These are phyloP conservation scores for Russula brevipes DNA, from an alignment of 768 basidiomycete species.

Conservation along the genomic window DNA sequence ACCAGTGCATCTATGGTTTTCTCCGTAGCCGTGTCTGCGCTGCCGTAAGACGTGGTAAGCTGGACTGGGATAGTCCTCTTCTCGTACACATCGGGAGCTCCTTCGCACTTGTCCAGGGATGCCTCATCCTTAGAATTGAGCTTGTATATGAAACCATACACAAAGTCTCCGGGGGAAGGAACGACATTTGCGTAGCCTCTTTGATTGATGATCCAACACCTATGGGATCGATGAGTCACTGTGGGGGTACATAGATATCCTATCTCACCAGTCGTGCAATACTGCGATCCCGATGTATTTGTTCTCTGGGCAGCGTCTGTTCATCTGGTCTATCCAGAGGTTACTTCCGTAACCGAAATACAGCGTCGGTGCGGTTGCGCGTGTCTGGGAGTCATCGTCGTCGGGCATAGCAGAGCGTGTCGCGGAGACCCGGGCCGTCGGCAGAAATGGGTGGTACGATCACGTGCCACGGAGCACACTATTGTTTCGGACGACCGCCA, in stretches of 20 bases:
- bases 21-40: not conserved
- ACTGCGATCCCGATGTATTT: conserved; percentile 9
- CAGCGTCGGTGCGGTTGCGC: not conserved
- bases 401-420: not conserved
- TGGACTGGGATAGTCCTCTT: conserved; percentile 12
- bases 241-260: not conserved
- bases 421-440: not conserved
- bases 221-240: not conserved
- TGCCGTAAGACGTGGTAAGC: not conserved
- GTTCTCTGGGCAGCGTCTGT: conserved; percentile 17
- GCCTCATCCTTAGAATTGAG: conserved; percentile 9
- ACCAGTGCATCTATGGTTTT: conserved; percentile 6
- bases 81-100: not conserved
- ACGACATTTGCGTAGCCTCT: conserved; percentile 11
- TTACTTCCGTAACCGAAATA: conserved; percentile 23
- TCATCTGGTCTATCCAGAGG: conserved; percentile 22
- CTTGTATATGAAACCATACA: conserved; percentile 18
- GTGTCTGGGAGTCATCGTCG: not conserved
- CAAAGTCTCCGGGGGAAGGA: conserved; percentile 7
- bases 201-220: conserved; percentile 23
- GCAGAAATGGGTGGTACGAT: not conserved
- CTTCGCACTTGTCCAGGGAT: conserved; percentile 12
- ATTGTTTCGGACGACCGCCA: too few relatives aligned
- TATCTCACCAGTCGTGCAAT: conserved; percentile 13
- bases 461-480: not conserved